Conservation (phyloP, 2,329 filamentous ascomycete species). For the Fusarium euwallaceae region DNA sequence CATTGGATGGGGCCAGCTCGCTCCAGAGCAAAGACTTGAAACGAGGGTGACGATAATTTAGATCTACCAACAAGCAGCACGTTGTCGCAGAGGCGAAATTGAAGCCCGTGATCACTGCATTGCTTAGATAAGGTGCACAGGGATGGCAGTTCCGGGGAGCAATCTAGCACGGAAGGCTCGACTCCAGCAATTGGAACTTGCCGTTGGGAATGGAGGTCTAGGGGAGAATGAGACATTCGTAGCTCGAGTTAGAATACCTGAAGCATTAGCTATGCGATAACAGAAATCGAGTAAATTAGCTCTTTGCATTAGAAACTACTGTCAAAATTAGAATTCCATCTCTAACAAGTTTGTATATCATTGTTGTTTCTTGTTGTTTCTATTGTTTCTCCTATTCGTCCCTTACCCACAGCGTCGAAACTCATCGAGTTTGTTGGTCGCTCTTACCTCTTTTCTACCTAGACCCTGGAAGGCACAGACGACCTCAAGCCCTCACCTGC, state of each 20-base stretch:
- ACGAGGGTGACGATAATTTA: slow-evolving; percentile 34
- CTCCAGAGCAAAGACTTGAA: slow-evolving; percentile 32
- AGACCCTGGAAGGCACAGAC: neutral
- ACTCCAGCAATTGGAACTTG: neutral
- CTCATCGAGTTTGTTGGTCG: neutral
- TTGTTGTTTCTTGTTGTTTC: neutral
- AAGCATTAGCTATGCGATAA: neutral
- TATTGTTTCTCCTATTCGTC: neutral
- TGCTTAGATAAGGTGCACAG: slow-evolving; percentile 12
- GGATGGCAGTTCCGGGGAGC: neutral
- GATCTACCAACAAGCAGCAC: slow-evolving; percentile 36
- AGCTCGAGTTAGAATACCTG: neutral
- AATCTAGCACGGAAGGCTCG: neutral
- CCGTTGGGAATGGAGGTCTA: neutral
- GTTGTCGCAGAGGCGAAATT: slow-evolving; percentile 6
- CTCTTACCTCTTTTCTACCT: neutral
- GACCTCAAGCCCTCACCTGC: neutral
- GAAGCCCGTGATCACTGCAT: neutral
- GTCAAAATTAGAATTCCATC: neutral
- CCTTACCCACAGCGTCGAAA: neutral
- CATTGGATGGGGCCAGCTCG: slow-evolving; percentile 19
- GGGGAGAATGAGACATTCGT: neutral
- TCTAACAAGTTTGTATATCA: neutral
- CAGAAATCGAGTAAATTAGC: neutral
- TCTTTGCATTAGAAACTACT: neutral